Base-by-base conservation (phyloP, 2,329 filamentous ascomycete genomes). In the Myriosclerotinia curreyana region DNA sequence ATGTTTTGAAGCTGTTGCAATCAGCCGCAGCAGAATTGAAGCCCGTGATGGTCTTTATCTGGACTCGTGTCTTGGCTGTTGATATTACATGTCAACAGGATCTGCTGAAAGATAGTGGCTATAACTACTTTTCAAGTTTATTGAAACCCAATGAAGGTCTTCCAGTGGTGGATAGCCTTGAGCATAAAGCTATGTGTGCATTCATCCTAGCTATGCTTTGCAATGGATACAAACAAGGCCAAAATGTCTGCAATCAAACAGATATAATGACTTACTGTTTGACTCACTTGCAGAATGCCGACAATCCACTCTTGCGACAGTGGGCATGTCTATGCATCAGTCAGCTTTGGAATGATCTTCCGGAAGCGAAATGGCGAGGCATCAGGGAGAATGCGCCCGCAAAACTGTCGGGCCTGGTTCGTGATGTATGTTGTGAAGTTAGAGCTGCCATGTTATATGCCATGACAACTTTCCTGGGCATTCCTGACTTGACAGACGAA, bases 1-100 rank as follows among this genome's bases (percentile, higher is more conserved):
- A 99, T 74, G 95, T 99, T n/a, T 80, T 99, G 42, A 99, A 99
- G 77, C 81, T 99, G 34, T 80, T 99, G 22, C 95, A 99, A 75
- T 98, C 95, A 5, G 94, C 96, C 54, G 95, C 95, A 0, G 85
- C 92, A 54, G 95, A 99, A 76, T 79, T 99, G 67, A 98, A 98
- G 74, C 94, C 95, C 0, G 93, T 98, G 66, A 98, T 99, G 95
- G 93, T 99, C 6, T 99, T 98, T 76, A 99, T 99, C 68, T 99
- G 95, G 95, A 93, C 95, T 7, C 86, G 95, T 56, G 92, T 99
- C 51, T 85, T 99, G 68, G 95, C 95, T 9, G 95, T 99, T 7
- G 95, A 99, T 73, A 88, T 95, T 66, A 91, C 91, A 1, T 97
- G 95, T 73, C 95, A 99, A 76, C 87, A 88, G 67, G 95, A 99